Evolutionary conservation across 2,329 filamentous ascomycete species (phyloP).

Genomic region (Verticillium klebahnii): DNA sequence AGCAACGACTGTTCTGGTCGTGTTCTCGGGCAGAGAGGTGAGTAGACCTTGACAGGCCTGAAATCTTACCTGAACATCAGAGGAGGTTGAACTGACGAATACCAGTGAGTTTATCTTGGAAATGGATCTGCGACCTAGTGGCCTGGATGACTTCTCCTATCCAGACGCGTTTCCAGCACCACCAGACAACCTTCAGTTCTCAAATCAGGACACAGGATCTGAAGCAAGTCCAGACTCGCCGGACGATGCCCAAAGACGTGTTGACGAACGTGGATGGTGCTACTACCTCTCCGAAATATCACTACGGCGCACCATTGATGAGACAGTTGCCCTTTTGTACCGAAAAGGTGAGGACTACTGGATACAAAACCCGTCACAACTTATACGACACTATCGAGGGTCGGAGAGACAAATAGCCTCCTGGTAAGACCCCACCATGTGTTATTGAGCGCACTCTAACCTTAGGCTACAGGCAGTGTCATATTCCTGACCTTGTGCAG

Average conservation of each 20-base stretch:
- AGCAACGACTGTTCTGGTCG: conserved; percentile 16
- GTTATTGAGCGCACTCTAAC: neutral
- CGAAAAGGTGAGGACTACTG: conserved; percentile 5
- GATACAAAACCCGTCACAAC: neutral
- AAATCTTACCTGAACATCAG: too few relatives aligned
- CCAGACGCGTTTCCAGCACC: conserved; percentile 15
- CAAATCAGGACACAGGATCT: neutral
- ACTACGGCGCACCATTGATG: conserved; percentile 14
- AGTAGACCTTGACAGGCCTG: too few relatives aligned
- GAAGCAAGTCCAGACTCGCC: neutral
- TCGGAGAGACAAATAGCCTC: conserved; percentile 8
- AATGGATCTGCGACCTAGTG: conserved; percentile 7
- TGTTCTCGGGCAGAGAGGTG: conserved; percentile 17
- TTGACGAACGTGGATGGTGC: conserved; percentile 14
- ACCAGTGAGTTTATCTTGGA: conserved; percentile 1
- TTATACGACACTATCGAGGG: conserved; percentile 11
- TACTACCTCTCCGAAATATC: conserved; percentile 17
- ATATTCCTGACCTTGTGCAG: conserved; percentile 10
- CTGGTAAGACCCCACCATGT: neutral
- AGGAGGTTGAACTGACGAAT: neutral
- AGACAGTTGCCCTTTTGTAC: conserved; percentile 6
- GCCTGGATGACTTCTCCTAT: conserved; percentile 12
- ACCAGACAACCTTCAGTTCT: conserved; percentile 2
- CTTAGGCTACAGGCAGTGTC: conserved; percentile 5
- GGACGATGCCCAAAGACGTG: neutral